phyloP scores from a whole-genome alignment of 1,139 yeast species.

The Arxiozyma telluris region DNA sequence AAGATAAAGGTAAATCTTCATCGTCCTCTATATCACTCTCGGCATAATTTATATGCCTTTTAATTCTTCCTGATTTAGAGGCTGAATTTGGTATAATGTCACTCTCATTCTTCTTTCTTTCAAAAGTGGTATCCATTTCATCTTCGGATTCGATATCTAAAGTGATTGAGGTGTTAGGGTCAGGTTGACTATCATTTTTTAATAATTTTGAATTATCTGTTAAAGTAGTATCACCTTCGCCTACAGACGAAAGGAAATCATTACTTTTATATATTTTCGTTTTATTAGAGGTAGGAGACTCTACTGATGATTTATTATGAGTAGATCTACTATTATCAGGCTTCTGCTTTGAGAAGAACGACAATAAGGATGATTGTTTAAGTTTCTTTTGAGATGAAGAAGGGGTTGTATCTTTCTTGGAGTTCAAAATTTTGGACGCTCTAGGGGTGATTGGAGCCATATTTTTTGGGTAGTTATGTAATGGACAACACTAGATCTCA shows the following conservation, averaged over 20 bases:
- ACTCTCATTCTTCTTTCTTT: not conserved
- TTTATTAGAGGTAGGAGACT: slow-evolving; percentile 12
- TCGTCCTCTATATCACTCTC: slow-evolving; percentile 33
- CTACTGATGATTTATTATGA: too few relatives aligned
- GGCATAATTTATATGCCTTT: slow-evolving; percentile 32
- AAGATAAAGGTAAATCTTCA: slow-evolving; percentile 7
- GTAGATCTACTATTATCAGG: not conserved
- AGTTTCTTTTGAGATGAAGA: slow-evolving; percentile 32
- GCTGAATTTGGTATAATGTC: not conserved
- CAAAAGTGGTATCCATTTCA: slow-evolving; percentile 3
- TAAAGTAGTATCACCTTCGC: not conserved
- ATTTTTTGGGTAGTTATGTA: not conserved
- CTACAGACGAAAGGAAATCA: not conserved
- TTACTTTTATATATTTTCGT: slow-evolving; percentile 8
- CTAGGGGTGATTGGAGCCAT: slow-evolving; percentile 22
- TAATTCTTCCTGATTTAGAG: slow-evolving; percentile 9
- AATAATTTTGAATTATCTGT: not conserved
- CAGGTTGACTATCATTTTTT: not conserved
- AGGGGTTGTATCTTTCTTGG: slow-evolving; percentile 14
- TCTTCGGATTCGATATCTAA: not conserved
- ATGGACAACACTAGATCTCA: not conserved
- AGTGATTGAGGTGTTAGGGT: not conserved
- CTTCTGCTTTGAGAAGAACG: slow-evolving; percentile 39
- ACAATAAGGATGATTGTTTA: slow-evolving; percentile 50
- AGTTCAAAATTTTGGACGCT: slow-evolving; percentile 8